These are phyloP conservation scores for Beauveria rudraprayagi DNA, from an alignment of 2,329 filamentous ascomycete species.

Conservation along the genomic window DNA sequence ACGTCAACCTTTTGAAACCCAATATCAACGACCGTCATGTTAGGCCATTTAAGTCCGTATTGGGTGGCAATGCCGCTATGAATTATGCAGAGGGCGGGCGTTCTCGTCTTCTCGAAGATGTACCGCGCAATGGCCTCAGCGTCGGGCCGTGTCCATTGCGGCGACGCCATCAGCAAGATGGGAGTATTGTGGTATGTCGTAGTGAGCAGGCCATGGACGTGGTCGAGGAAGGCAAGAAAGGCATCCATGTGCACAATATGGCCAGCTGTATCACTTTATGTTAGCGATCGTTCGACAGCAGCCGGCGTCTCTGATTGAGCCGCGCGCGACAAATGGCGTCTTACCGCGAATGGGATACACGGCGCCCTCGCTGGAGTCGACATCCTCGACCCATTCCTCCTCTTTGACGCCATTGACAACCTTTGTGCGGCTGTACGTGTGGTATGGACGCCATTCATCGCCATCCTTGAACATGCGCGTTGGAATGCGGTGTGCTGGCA, in stretches of 20 bases:
- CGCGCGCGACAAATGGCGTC: constrained; percentile 12
- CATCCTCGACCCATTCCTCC: constrained; percentile 79
- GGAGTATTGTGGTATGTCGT: constrained; percentile 95
- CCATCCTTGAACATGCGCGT: constrained; percentile 94
- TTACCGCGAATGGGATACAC: constrained; percentile 71
- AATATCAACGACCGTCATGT: constrained; percentile 82
- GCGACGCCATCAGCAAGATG: constrained; percentile 81
- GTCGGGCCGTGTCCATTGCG: constrained; percentile 82
- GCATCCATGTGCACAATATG: constrained; percentile 84
- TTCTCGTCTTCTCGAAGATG: constrained; percentile 95
- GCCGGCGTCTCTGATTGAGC: neutral
- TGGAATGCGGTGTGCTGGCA: constrained; percentile 74
- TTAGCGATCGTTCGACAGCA: constrained; percentile 9
- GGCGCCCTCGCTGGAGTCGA: constrained; percentile 78
- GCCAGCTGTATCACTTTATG: constrained; percentile 44
- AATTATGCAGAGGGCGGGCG: constrained; percentile 82
- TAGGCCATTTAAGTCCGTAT: constrained; percentile 69
- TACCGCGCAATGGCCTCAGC: constrained; percentile 85
- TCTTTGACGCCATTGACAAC: constrained; percentile 40
- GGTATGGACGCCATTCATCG: constrained; percentile 68
- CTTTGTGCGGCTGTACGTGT: constrained; percentile 61
- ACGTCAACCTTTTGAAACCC: constrained; percentile 89
- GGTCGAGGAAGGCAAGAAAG: constrained; percentile 86
- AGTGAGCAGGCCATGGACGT: constrained; percentile 83
- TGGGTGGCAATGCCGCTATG: constrained; percentile 82